These are phyloP conservation scores for Saccharum officinarum DNA, from an alignment of 176 grass and related monocot species.

Conservation along the genomic window DNA sequence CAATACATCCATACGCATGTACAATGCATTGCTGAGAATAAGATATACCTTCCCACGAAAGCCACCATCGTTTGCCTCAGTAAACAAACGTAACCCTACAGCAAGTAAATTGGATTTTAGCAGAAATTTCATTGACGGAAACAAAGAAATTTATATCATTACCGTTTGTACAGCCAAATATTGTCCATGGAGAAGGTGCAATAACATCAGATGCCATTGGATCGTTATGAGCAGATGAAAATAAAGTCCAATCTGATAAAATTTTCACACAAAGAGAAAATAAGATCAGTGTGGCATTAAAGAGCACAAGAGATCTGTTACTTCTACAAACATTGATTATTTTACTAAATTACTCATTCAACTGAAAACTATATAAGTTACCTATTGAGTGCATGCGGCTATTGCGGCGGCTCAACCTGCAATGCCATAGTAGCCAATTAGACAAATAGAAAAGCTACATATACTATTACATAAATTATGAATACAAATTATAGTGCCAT, in stretches of 20 bases:
- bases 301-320: slow-evolving; percentile 5
- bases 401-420: slow-evolving; percentile 58
- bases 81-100: slow-evolving; percentile 92
- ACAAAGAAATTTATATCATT: slow-evolving; percentile 24
- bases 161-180: slow-evolving; percentile 96
- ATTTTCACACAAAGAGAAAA: slow-evolving; percentile 24
- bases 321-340: not conserved
- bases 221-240: slow-evolving; percentile 75
- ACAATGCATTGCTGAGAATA: slow-evolving; percentile 14
- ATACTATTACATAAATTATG: slow-evolving; percentile 18
- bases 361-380: slow-evolving; percentile 37
- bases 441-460: slow-evolving; percentile 1
- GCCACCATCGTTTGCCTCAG: slow-evolving; percentile 84
- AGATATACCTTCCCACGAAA: slow-evolving; percentile 66
- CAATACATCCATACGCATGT: not conserved
- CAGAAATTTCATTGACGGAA: slow-evolving; percentile 21
- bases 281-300: not conserved
- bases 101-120: slow-evolving; percentile 27
- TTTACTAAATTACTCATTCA: slow-evolving; percentile 1
- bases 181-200: slow-evolving; percentile 91
- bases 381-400: slow-evolving; percentile 78
- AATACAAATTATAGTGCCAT: not conserved
- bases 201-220: slow-evolving; percentile 91
- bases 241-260: slow-evolving; percentile 91
- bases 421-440: slow-evolving; percentile 40